phyloP scores from a whole-genome alignment of 2,329 filamentous ascomycete genomes.

The Ophiostoma triangulosporum region DNA sequence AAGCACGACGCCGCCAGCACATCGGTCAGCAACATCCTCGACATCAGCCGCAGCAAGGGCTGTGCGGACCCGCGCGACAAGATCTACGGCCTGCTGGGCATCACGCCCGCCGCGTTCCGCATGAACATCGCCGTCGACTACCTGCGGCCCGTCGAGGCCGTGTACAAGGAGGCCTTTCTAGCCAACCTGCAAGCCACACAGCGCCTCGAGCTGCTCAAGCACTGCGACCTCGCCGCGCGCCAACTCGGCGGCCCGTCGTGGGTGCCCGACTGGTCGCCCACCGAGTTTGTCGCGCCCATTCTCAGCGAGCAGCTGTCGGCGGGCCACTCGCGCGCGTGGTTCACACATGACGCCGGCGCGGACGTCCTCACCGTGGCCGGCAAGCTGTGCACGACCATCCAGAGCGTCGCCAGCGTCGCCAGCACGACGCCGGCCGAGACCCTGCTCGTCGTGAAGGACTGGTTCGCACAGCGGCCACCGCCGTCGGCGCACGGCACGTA shows the following conservation, averaged over 20 bases:
- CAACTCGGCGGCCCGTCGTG: neutral
- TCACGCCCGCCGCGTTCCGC: neutral
- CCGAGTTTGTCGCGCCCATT: slow-evolving; percentile 1
- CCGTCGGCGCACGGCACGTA: neutral
- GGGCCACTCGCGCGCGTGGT: slow-evolving; percentile 3
- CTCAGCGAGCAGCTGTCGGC: slow-evolving; percentile 4
- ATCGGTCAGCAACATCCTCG: slow-evolving; percentile 2
- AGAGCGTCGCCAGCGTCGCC: neutral
- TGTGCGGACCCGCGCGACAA: slow-evolving; percentile 2
- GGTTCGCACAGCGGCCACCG: neutral
- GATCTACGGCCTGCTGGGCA: slow-evolving; percentile 4
- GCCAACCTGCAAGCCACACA: neutral
- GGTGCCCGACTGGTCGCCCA: slow-evolving; percentile 1
- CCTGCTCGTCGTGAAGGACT: slow-evolving; percentile 2
- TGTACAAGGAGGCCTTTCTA: neutral
- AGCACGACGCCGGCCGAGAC: neutral
- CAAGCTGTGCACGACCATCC: neutral
- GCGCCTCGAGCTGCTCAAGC: slow-evolving; percentile 2
- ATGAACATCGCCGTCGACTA: neutral
- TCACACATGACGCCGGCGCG: neutral
- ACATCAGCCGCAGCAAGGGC: slow-evolving; percentile 4
- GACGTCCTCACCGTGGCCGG: neutral
- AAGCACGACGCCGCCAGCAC: slow-evolving; percentile 1
- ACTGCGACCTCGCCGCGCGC: neutral
- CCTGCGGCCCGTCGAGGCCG: neutral